Conservation (phyloP, 768 basidiomycete genomes). For the Asterophora lycoperdoides region DNA sequence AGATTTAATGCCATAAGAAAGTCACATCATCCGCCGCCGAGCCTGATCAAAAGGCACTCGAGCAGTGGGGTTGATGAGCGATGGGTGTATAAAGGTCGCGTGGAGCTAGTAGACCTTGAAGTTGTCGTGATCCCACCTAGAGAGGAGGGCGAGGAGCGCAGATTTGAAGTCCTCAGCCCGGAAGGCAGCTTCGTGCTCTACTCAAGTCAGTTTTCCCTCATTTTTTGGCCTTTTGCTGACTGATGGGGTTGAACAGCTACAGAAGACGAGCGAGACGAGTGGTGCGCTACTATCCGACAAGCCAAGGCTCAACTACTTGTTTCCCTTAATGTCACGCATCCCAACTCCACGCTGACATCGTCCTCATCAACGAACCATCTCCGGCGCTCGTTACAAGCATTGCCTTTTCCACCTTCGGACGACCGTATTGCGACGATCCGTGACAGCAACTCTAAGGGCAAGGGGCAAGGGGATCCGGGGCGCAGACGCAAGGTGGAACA, state of each 20-base stretch:
- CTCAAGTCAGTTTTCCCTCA: slow-evolving; percentile 42
- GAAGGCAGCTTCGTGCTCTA: slow-evolving; percentile 74
- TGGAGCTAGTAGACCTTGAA: slow-evolving; percentile 70
- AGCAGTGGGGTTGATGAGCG: slow-evolving; percentile 54
- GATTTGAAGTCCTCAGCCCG: slow-evolving; percentile 74
- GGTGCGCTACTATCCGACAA: slow-evolving; percentile 62
- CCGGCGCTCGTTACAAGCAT: slow-evolving; percentile 65
- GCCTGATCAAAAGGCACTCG: slow-evolving; percentile 26
- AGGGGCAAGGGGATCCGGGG: slow-evolving; percentile 14
- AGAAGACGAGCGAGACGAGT: slow-evolving; percentile 56
- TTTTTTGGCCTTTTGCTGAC: not conserved
- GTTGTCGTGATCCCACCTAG: slow-evolving; percentile 52
- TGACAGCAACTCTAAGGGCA: slow-evolving; percentile 19
- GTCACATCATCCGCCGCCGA: slow-evolving; percentile 27
- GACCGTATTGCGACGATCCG: slow-evolving; percentile 33
- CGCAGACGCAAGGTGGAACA: slow-evolving; percentile 61
- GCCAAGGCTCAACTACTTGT: slow-evolving; percentile 70
- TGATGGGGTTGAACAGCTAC: slow-evolving; percentile 32
- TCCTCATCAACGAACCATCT: slow-evolving; percentile 74
- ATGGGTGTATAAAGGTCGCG: slow-evolving; percentile 70
- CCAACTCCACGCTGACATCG: slow-evolving; percentile 78
- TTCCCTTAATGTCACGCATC: slow-evolving; percentile 65
- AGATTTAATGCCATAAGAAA: slow-evolving; percentile 14
- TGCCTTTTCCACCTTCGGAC: slow-evolving; percentile 61
- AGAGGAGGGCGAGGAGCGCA: slow-evolving; percentile 48